Evolutionary conservation across 139 green algal species (phyloP).

Genomic region (Diplosphaera chodatii): DNA sequence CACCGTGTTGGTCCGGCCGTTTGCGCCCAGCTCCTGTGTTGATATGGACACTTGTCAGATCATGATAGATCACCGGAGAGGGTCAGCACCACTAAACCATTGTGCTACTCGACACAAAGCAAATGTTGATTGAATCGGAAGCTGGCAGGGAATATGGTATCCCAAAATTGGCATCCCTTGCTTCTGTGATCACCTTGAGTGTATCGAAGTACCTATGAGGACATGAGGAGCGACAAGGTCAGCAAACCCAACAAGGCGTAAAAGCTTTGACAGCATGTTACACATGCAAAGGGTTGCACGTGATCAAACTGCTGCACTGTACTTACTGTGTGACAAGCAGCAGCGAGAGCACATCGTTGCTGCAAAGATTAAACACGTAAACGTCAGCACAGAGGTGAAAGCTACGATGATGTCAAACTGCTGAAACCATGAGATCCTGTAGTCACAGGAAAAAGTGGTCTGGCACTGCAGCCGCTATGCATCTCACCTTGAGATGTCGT

Average conservation of each 20-base stretch:
- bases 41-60: too few species aligned
- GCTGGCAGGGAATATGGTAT: too few species aligned
- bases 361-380: neutral
- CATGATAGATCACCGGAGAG: too few species aligned
- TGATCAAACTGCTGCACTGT: neutral
- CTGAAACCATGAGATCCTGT: too few species aligned
- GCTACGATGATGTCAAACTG: constrained; percentile 1
- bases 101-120: constrained; percentile 3
- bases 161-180: too few species aligned
- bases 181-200: constrained; percentile 71
- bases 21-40: neutral
- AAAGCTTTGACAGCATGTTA: too few species aligned
- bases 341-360: neutral
- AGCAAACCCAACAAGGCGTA: too few species aligned
- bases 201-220: constrained; percentile 98
- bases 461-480: too few species aligned
- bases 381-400: neutral
- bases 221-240: too few species aligned
- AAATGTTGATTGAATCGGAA: too few species aligned
- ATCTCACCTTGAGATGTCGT: neutral
- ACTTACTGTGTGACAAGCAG: neutral
- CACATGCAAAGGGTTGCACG: too few species aligned
- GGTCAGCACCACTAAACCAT: neutral
- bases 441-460: too few species aligned
- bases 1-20: neutral